A percentile compares a stretch with the other conserved stretches of the same genome.
Conservation (phyloP, 2,329 filamentous ascomycete genomes). For the Diplodia corticola region DNA sequence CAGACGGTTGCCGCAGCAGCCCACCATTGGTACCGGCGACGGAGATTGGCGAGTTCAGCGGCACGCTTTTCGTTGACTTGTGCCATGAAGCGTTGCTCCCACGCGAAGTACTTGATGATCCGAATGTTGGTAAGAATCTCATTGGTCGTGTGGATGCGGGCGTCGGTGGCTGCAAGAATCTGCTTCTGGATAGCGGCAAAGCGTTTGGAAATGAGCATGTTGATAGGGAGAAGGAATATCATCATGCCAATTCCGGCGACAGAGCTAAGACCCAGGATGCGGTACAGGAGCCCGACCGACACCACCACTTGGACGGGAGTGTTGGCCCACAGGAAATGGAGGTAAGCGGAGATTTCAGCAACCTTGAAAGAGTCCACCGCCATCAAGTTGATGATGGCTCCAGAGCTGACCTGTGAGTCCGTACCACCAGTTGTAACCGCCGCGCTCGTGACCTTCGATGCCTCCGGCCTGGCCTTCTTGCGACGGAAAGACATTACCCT, state of each 20-base stretch:
- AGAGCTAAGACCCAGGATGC: conserved; percentile 87
- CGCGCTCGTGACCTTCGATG: conserved; percentile 43
- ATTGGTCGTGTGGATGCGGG: conserved; percentile 93
- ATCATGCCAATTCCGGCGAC: conserved; percentile 92
- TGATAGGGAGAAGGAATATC: conserved; percentile 83
- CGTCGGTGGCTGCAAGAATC: conserved; percentile 91
- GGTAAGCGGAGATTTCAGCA: conserved; percentile 87
- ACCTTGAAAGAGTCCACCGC: conserved; percentile 99
- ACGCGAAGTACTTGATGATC: conserved; percentile 99
- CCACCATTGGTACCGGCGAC: conserved; percentile 87
- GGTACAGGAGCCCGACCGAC: conserved; percentile 79
- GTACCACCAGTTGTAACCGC: conserved; percentile 30
- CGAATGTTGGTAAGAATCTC: conserved; percentile 96
- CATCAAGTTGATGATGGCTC: conserved; percentile 99
- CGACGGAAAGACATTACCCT: conserved; percentile 58
- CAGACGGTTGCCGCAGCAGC: conserved; percentile 88
- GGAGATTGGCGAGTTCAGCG: conserved; percentile 74
- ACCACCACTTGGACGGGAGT: conserved; percentile 86
- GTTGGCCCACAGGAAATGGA: conserved; percentile 92
- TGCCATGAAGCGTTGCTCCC: conserved; percentile 87
- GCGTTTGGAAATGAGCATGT: conserved; percentile 81
- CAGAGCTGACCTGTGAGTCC: conserved; percentile 82
- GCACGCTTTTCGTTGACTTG: conserved; percentile 87
- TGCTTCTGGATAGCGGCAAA: conserved; percentile 86
- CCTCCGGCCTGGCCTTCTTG: conserved; percentile 52